Percentiles rank a stretch among this genome's conserved stretches.
These are phyloP conservation scores for Dictyostelium firmibasis DNA, from an alignment of 78 protist species.

Conservation along the genomic window DNA sequence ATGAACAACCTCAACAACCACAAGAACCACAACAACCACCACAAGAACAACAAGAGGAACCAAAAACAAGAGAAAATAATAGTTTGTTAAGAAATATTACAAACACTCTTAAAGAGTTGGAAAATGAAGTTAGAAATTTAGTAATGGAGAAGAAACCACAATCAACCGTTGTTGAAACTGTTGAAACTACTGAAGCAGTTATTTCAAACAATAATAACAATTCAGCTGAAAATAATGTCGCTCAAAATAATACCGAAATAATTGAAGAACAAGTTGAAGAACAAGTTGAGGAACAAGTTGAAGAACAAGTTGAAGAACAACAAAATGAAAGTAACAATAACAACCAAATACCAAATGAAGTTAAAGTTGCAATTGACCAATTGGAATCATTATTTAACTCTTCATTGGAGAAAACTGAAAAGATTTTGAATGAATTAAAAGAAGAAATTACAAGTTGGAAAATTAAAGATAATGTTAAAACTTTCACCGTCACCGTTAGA, in stretches of 20 bases:
- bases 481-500: constrained; percentile 5
- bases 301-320: not conserved
- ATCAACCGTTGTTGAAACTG: not conserved
- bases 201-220: not conserved
- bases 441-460: constrained; percentile 67
- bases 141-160: not conserved
- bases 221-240: not conserved
- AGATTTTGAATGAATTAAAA: constrained; percentile 24
- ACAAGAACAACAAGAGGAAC: not conserved
- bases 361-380: constrained; percentile 58
- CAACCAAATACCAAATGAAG: not conserved
- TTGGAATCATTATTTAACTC: constrained; percentile 29
- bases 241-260: not conserved
- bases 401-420: constrained; percentile 56
- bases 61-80: constrained; percentile 22
- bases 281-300: not conserved
- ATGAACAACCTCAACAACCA: not conserved
- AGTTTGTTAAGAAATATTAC: constrained; percentile 21
- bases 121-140: constrained; percentile 44
- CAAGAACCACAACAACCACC: not conserved
- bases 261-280: not conserved
- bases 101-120: constrained; percentile 56
- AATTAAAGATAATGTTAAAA: constrained; percentile 60
- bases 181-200: not conserved
- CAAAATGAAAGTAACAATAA: not conserved